Conservation (phyloP, 768 basidiomycete species). For the Trametes meyenii region DNA sequence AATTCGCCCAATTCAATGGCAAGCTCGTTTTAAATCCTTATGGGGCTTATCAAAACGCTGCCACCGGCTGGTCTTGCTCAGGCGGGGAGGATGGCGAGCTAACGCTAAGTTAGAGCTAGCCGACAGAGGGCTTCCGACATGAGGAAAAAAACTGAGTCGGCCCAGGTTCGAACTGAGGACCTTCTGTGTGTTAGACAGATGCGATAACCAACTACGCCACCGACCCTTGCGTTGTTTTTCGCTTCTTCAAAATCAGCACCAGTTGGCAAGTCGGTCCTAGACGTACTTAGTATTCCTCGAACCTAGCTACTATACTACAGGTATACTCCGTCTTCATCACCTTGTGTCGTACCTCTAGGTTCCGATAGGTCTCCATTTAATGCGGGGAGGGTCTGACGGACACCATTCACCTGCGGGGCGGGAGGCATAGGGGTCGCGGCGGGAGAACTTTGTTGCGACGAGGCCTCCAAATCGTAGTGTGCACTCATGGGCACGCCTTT, state of each 20-base stretch:
- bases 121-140: not conserved
- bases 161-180: conserved; percentile 17
- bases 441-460: not conserved
- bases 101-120: too few relatives aligned
- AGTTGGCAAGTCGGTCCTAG: too few relatives aligned
- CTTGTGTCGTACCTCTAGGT: not conserved
- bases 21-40: too few relatives aligned
- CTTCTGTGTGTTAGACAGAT: conserved; percentile 67
- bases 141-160: not conserved
- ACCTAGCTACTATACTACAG: not conserved
- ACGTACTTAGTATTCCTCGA: not conserved
- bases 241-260: too few relatives aligned
- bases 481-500: conserved; percentile 53
- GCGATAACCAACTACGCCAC: conserved; percentile 84
- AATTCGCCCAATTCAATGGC: too few relatives aligned
- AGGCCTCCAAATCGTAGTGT: conserved; percentile 48
- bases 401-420: not conserved
- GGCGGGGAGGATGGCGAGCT: too few relatives aligned
- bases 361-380: not conserved
- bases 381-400: too few relatives aligned
- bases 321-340: conserved; percentile 4
- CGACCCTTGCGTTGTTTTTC: conserved; percentile 36
- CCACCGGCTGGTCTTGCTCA: too few relatives aligned
- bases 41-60: too few relatives aligned
- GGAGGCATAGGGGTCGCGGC: not conserved